A percentile compares a stretch with the other conserved stretches of the same genome.
Evolutionary conservation across 2,329 filamentous ascomycete genomes (phyloP).

Genomic region (Penicillium brasilianum): DNA sequence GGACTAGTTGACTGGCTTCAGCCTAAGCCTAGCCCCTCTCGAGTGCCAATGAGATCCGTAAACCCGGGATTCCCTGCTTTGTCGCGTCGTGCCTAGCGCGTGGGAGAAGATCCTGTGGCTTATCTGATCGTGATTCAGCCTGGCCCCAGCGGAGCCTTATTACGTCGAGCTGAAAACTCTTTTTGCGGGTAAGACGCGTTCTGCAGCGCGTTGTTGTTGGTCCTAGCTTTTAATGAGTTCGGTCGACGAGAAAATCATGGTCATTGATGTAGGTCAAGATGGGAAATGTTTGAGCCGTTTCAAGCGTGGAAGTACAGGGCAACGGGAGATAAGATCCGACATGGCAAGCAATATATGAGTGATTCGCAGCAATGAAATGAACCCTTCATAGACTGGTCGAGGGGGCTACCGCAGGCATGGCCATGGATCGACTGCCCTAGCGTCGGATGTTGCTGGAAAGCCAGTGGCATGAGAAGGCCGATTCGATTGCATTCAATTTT

Average conservation of each 20-base stretch:
- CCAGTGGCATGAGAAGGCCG: conserved; percentile 32
- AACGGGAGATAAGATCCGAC: neutral
- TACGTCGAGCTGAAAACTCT: conserved; percentile 16
- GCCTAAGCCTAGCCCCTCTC: conserved; percentile 11
- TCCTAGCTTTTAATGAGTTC: neutral
- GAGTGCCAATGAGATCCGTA: conserved; percentile 29
- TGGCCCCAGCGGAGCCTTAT: conserved; percentile 11
- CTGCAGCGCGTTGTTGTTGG: conserved; percentile 14
- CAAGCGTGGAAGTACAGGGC: neutral
- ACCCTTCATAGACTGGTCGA: conserved; percentile 9
- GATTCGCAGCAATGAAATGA: neutral
- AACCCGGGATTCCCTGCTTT: conserved; percentile 23
- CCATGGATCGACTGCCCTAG: conserved; percentile 31
- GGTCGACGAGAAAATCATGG: neutral
- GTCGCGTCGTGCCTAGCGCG: conserved; percentile 27
- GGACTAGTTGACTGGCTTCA: neutral
- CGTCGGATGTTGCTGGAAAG: conserved; percentile 31
- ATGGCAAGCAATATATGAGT: neutral
- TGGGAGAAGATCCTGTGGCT: conserved; percentile 14
- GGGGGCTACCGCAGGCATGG: conserved; percentile 23
- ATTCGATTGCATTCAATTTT: too few species aligned
- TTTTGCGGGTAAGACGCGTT: conserved; percentile 6
- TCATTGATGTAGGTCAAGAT: neutral
- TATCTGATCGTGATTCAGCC: conserved; percentile 31
- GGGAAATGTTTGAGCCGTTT: neutral